Evolutionary conservation across 805 yeast genomes (phyloP).

Genomic region (Candida berthetii): DNA sequence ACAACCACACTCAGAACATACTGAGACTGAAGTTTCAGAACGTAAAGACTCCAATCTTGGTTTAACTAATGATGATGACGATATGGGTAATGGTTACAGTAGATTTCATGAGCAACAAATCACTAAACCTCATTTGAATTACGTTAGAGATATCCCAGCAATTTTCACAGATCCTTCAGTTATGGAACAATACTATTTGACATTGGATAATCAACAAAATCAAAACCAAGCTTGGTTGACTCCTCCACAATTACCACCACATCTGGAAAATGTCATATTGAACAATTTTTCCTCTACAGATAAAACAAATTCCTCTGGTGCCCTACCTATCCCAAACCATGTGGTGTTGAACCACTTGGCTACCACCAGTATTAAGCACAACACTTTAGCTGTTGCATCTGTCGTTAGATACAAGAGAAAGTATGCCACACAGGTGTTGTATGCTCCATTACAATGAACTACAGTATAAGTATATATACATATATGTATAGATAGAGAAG

Average conservation of each 20-base stretch:
- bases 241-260: conserved; percentile 97
- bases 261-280: conserved; percentile 86
- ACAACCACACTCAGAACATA: conserved; percentile 4
- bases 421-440: conserved; percentile 86
- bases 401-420: conserved; percentile 84
- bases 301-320: conserved; percentile 79
- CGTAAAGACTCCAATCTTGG: conserved; percentile 55
- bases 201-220: conserved; percentile 63
- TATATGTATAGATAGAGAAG: too few species aligned
- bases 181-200: conserved; percentile 79
- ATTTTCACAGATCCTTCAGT: conserved; percentile 81
- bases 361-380: conserved; percentile 92
- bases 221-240: conserved; percentile 60
- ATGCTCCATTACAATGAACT: conserved; percentile 67
- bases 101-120: conserved; percentile 63
- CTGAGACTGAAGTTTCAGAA: conserved; percentile 2
- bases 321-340: conserved; percentile 89
- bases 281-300: conserved; percentile 61
- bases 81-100: conserved; percentile 77
- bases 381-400: conserved; percentile 88
- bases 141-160: conserved; percentile 70
- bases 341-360: conserved; percentile 92
- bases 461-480: not conserved
- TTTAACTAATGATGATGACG: conserved; percentile 63
- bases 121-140: conserved; percentile 24